Evolutionary conservation across 2,329 filamentous ascomycete genomes (phyloP).

Genomic region (Chaetomiaceae sp.): DNA sequence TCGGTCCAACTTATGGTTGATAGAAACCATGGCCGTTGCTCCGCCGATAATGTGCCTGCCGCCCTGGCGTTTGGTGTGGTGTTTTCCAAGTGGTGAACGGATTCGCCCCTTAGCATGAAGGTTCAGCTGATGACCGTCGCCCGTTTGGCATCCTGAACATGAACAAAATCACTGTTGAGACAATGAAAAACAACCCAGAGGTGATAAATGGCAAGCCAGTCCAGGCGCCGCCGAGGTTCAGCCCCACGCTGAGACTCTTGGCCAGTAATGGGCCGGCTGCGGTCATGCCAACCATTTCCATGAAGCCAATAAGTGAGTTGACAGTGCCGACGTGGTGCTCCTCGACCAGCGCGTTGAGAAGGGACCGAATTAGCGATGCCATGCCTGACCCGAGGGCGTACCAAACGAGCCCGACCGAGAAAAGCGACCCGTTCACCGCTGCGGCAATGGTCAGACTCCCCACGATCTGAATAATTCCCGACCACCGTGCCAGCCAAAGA

Average conservation of each 20-base stretch:
- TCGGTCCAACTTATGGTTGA: conserved; percentile 4
- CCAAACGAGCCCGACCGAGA: conserved; percentile 40
- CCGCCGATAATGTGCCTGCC: background rate
- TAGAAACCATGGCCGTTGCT: background rate
- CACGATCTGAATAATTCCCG: conserved; percentile 30
- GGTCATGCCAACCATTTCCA: conserved; percentile 48
- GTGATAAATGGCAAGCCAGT: conserved; percentile 48
- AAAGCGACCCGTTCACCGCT: conserved; percentile 34
- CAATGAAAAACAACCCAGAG: conserved; percentile 32
- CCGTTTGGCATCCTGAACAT: conserved; percentile 24
- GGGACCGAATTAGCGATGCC: conserved; percentile 40
- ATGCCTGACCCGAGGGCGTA: conserved; percentile 45
- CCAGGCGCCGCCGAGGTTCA: conserved; percentile 44
- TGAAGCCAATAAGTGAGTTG: conserved; percentile 48
- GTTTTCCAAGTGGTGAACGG: background rate
- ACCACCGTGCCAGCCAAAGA: conserved; percentile 37
- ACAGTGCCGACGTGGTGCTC: conserved; percentile 50
- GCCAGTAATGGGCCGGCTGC: conserved; percentile 45
- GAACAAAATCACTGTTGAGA: conserved; percentile 32
- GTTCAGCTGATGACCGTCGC: background rate
- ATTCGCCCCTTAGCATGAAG: background rate
- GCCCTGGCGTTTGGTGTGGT: background rate
- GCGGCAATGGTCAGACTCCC: conserved; percentile 38
- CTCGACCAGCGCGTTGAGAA: conserved; percentile 52
- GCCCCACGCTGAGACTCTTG: conserved; percentile 42